These are phyloP conservation scores for Arctium lappa DNA, from an alignment of 129 eudicot species.

Conservation along the genomic window DNA sequence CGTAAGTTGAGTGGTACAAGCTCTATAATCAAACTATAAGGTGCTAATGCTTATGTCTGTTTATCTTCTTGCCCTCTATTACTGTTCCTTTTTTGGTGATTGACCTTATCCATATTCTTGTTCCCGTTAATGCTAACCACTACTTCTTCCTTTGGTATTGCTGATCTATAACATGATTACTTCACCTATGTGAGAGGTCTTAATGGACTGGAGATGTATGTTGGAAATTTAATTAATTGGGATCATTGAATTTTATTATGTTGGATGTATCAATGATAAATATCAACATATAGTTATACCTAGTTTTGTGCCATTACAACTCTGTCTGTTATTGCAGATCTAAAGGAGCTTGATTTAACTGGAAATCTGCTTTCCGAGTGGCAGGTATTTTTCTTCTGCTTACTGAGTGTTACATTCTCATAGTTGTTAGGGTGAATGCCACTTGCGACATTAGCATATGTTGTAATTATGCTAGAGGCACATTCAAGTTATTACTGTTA, in stretches of 20 bases:
- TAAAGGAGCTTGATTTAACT: constrained; percentile 95
- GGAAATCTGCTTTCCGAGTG: constrained; percentile 87
- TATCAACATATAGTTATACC: background rate
- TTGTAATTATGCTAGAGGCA: background rate
- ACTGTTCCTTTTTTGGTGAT: background rate
- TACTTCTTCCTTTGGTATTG: background rate
- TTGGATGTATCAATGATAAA: background rate
- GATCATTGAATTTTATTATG: background rate
- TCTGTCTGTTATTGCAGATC: constrained; percentile 49
- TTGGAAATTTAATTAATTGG: background rate
- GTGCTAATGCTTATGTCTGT: background rate
- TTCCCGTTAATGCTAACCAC: background rate
- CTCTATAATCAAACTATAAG: background rate
- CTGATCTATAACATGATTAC: background rate
- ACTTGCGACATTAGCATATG: background rate
- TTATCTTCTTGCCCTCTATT: background rate
- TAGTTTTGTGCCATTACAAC: background rate
- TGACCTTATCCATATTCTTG: background rate
- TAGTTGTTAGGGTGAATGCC: background rate
- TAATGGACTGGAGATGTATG: background rate
- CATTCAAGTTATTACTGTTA: background rate
- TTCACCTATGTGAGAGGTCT: background rate
- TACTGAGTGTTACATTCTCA: background rate
- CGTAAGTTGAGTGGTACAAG: background rate
- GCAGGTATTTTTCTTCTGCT: constrained; percentile 54